Evolutionary conservation across 306 rosid species (phyloP).

Genomic region (Adenanthera pavonina): DNA sequence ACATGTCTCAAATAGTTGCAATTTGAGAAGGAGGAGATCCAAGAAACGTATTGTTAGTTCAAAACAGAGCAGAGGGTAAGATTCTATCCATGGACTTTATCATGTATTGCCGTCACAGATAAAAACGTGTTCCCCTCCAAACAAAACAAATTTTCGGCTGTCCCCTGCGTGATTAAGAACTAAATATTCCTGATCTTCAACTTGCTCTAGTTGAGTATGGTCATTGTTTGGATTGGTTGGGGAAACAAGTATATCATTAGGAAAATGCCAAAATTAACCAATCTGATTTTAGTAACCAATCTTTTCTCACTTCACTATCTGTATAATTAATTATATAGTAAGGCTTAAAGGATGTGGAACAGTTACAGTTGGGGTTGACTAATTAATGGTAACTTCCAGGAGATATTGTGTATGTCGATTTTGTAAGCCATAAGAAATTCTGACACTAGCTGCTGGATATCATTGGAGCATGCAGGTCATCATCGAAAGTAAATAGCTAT

Average conservation of each 20-base stretch:
- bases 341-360: constrained; percentile 2
- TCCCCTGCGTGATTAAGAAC: constrained; percentile 32
- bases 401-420: constrained; percentile 30
- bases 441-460: not conserved
- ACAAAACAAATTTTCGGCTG: not conserved
- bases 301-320: not conserved
- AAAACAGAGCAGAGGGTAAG: constrained; percentile 54
- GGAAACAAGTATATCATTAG: not conserved
- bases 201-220: constrained; percentile 20
- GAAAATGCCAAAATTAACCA: constrained; percentile 26
- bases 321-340: not conserved
- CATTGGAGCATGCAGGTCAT: constrained; percentile 55
- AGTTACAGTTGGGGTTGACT: not conserved
- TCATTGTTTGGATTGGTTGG: constrained; percentile 1
- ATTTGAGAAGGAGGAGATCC: constrained; percentile 47
- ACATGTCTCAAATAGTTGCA: constrained; percentile 66
- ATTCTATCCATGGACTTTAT: constrained; percentile 15
- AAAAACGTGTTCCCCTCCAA: not conserved
- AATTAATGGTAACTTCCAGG: not conserved
- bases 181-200: constrained; percentile 1
- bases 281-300: constrained; percentile 6
- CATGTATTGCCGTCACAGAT: not conserved
- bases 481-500: constrained; percentile 34
- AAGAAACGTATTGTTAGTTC: constrained; percentile 45
- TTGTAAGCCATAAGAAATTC: constrained; percentile 27